These are phyloP conservation scores for Ceratobasidium sp. DNA, from an alignment of 1,284 basidiomycete genomes.

Conservation along the genomic window DNA sequence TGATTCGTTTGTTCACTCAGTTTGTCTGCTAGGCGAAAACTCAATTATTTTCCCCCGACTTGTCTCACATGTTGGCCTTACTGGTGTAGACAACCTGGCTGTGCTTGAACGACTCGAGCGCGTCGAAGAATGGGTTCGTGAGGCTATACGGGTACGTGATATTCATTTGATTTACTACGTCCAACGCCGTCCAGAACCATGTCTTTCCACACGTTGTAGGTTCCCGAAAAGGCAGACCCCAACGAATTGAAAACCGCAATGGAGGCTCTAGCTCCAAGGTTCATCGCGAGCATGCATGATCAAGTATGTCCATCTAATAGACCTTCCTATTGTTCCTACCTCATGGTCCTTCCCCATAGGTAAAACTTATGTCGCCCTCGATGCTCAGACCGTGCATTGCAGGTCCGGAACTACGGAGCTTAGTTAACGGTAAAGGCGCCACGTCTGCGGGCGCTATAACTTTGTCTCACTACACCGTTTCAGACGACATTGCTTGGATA, in stretches of 20 bases:
- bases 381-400: constrained; percentile 2
- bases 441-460: not conserved
- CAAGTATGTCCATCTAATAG: constrained; percentile 5
- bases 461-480: not conserved
- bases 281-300: constrained; percentile 26
- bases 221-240: constrained; percentile 21
- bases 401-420: constrained; percentile 16
- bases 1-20: not conserved
- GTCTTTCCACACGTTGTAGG: not conserved
- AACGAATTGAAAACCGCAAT: constrained; percentile 16
- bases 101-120: constrained; percentile 5
- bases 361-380: constrained; percentile 27
- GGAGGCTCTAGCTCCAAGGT: constrained; percentile 29
- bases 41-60: constrained; percentile 17
- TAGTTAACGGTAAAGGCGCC: constrained; percentile 18
- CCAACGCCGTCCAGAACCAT: not conserved
- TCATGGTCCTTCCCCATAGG: not conserved
- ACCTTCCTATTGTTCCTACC: not conserved
- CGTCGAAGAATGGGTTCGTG: constrained; percentile 41
- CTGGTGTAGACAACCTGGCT: constrained; percentile 14
- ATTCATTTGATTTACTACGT: not conserved
- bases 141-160: not conserved
- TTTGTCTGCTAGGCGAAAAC: constrained; percentile 13
- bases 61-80: not conserved
- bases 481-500: constrained; percentile 34